Conservation (phyloP, 768 basidiomycete species). For the Suillus spraguei region DNA sequence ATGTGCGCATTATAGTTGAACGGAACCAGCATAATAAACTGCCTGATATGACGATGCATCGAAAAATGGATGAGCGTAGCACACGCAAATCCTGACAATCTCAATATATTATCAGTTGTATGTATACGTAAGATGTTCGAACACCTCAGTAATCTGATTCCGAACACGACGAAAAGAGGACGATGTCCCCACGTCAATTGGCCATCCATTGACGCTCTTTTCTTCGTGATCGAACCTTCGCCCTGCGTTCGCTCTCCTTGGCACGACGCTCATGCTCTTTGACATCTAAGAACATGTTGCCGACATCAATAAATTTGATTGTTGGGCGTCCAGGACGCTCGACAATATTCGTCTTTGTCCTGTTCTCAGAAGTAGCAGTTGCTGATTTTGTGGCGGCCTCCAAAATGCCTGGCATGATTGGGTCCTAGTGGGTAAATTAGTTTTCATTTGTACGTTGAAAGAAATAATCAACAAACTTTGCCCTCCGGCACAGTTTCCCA, state of each 20-base stretch:
- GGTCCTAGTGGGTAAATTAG: slow-evolving; percentile 46
- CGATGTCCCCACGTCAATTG: neutral
- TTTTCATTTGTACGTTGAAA: neutral
- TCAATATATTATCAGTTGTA: neutral
- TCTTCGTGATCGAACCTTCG: slow-evolving; percentile 35
- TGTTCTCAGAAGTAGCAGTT: slow-evolving; percentile 37
- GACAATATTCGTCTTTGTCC: slow-evolving; percentile 42
- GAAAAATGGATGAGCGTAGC: too few relatives aligned
- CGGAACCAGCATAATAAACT: too few relatives aligned
- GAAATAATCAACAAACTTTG: slow-evolving; percentile 44
- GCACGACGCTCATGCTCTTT: slow-evolving; percentile 54
- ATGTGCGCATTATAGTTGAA: too few relatives aligned
- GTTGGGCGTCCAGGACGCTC: slow-evolving; percentile 49
- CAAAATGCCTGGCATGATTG: slow-evolving; percentile 59
- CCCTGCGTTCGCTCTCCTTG: slow-evolving; percentile 50
- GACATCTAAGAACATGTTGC: slow-evolving; percentile 65
- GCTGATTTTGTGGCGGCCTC: slow-evolving; percentile 48
- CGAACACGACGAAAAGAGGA: neutral
- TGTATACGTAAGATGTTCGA: neutral
- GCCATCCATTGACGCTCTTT: slow-evolving; percentile 11
- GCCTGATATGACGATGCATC: too few relatives aligned
- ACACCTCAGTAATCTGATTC: neutral
- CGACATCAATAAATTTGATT: slow-evolving; percentile 74
- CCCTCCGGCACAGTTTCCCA: slow-evolving; percentile 82
- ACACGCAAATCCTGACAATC: neutral